These are phyloP conservation scores for Monilinia aucupariae DNA, from an alignment of 2,329 filamentous ascomycete species.

Conservation along the genomic window DNA sequence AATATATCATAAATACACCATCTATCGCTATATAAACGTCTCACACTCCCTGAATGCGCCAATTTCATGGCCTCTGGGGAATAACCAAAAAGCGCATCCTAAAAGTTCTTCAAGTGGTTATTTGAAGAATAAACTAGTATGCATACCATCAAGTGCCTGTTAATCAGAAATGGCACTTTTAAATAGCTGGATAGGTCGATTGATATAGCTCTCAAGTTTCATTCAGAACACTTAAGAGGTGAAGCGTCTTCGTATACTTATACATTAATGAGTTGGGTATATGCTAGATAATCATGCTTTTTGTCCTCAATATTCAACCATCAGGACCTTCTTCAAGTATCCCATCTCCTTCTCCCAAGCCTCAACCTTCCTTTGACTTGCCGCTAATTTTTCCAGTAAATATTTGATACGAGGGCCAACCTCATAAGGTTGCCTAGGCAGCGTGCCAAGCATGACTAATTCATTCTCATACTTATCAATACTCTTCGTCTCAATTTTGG, in stretches of 20 bases:
- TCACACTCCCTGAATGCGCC: too few species aligned
- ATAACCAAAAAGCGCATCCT: not conserved
- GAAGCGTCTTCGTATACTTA: not conserved
- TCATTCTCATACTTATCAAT: conserved; percentile 79
- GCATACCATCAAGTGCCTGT: not conserved
- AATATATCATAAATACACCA: too few species aligned
- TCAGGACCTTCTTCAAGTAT: conserved; percentile 65
- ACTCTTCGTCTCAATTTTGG: conserved; percentile 63
- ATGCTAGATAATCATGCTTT: conserved; percentile 1
- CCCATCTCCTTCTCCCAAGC: conserved; percentile 68
- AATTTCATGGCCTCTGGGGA: not conserved
- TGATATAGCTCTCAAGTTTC: not conserved
- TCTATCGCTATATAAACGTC: too few species aligned
- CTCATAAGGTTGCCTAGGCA: conserved; percentile 68
- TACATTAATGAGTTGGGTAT: conserved; percentile 22
- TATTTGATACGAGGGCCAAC: conserved; percentile 62
- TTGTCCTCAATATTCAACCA: conserved; percentile 39
- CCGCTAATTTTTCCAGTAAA: conserved; percentile 65
- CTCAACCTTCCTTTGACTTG: conserved; percentile 69
- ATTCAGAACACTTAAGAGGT: not conserved
- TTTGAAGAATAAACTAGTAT: not conserved
- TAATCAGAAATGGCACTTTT: not conserved
- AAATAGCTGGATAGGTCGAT: not conserved
- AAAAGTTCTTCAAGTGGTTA: not conserved
- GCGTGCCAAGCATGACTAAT: conserved; percentile 60